Base-by-base conservation (phyloP, 2,329 filamentous ascomycete genomes). In the Botrytis deweyae region DNA sequence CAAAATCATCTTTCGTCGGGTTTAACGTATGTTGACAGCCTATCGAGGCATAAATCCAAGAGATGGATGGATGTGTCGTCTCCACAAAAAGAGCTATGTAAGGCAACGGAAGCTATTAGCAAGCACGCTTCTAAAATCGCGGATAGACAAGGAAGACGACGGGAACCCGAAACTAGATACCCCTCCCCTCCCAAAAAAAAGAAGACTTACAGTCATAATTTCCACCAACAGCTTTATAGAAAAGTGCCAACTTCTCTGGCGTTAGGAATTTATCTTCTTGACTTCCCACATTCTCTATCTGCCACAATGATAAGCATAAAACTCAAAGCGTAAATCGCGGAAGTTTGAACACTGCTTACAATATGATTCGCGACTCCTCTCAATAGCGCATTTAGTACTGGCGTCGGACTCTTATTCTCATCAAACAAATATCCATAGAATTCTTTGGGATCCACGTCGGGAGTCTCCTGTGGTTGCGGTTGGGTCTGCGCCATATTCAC, bases 21-120 rank as follows among this genome's bases (percentile, higher is more conserved):
- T 97, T 93, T 42, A 98, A 87, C 68, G 90, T 91, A 83, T 98
- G 95, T 79, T 94, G 92, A 81, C 95, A 98, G 78, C 95, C 96
- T 70, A 97, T 89, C 12, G 93, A 93, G 80, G 94, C 92, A 87
- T 97, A 98, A 77, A 98, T 96, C 84, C 94, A 97, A 42, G 95
- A 96, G 76, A 99, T 90, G 62, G 92, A 91, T 55, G 89, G 85
- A 75, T 91, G 84, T 33, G 92, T 90, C 49, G 92, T 93, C 4
- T 91, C 87, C 61, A 95, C 85, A 82, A 98, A 98, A 72, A 98
- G 88, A 38, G 87, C 88, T 89, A 77, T 67, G 65, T 75, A 68
- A 36, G 49, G 74, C 8, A 70, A 55, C 55, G 49, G 74, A 75
- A 73, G 16, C 40, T 68, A 52, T 77, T 71, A 78, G 76, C 73